Base-by-base conservation (phyloP, 805 yeast genomes). In the Hanseniaspora valbyensis region DNA sequence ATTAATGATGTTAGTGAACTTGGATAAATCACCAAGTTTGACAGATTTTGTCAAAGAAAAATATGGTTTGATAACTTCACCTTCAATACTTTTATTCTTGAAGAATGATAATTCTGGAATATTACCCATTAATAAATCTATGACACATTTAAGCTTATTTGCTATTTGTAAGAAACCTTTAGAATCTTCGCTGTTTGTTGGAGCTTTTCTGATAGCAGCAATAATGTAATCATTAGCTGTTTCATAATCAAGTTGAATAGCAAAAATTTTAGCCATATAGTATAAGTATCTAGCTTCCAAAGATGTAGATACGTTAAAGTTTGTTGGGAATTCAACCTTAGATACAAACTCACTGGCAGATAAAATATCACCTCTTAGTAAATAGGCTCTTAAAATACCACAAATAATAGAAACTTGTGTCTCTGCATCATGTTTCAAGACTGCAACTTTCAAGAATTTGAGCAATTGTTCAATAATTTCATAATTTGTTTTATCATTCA, bases 201-300 rank as follows among this genome's bases (percentile, higher is more conserved):
- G 97, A 9, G 95, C 89, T 65, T 92, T 92, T 70, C 98, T 81
- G 49, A 89, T 83, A 2, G 98, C 96, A n/a, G 92, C 87, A 51
- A 87, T 83, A 52, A 85, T 84, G 62, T 80, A 87, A 60, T 89
- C 95, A 61, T 83, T 81, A 1, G 97, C 96, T 18, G 84, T 72
- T 1, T 95, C 80, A 66, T 92, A 92, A 67, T 92, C 89, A 58
- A 92, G 77, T 69, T 90, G 97, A 57, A 92, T 81, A 4, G 96
- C 87, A 59, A 79, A 80, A 61, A 92, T 85, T 56, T 83, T 80
- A n/a, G 96, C 90, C 63, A 88, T 69, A 62, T 92, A 92, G 68
- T 83, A 92, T 67, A 79, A 83, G 64, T 88, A 89, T 67, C 99
- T 78, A 8, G 96, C 95, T 43, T 82, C 87, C 60, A 90, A 76